Conservation (phyloP, 176 grass and related monocot species). For the Bothriochloa decipiens region DNA sequence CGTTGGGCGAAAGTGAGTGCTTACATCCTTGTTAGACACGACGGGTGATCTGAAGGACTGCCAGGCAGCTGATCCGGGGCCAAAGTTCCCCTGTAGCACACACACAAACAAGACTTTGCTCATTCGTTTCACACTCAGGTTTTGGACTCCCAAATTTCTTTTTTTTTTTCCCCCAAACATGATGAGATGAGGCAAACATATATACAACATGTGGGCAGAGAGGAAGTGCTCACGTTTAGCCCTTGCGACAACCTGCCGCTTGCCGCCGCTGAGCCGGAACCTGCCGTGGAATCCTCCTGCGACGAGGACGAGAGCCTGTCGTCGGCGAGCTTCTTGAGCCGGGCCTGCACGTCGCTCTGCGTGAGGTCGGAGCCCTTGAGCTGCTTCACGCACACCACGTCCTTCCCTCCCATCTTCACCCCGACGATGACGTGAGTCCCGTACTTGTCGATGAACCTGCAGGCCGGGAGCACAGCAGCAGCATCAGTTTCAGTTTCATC, state of each 20-base stretch:
- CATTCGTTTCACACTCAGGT: constrained; percentile 9
- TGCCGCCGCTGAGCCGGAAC: not conserved
- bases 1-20: not conserved
- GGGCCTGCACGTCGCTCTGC: constrained; percentile 64
- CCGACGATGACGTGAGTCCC: constrained; percentile 82
- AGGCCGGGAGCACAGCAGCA: not conserved
- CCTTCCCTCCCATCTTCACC: constrained; percentile 81
- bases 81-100: constrained; percentile 40
- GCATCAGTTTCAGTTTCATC: not conserved
- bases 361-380: constrained; percentile 64
- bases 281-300: constrained; percentile 5
- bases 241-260: constrained; percentile 23
- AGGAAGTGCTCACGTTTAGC: constrained; percentile 42
- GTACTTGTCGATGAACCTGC: constrained; percentile 85
- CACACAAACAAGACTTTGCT: not conserved
- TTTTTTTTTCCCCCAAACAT: not conserved
- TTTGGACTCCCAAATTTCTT: not conserved
- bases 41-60: constrained; percentile 49
- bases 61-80: constrained; percentile 44
- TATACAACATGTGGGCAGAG: not conserved
- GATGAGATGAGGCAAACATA: not conserved
- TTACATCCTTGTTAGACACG: constrained; percentile 60
- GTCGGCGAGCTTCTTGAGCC: constrained; percentile 65
- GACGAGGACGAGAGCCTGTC: constrained; percentile 44
- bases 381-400: constrained; percentile 82